Evolutionary conservation across 2,329 filamentous ascomycete genomes (phyloP).

Genomic region (Emergomyces pasteurianus): DNA sequence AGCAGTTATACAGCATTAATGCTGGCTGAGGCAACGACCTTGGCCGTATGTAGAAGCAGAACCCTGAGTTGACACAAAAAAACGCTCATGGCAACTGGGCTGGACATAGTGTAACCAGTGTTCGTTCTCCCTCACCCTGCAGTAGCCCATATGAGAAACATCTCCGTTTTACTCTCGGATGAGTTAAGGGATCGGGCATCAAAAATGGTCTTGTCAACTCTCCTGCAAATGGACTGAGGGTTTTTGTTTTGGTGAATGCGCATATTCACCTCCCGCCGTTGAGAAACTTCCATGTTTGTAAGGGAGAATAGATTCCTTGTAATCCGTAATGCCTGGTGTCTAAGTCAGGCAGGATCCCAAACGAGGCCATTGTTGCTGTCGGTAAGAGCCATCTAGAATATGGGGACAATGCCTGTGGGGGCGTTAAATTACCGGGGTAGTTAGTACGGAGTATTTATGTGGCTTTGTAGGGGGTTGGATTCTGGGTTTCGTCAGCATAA

Average conservation of each 20-base stretch:
- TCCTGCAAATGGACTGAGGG: neutral
- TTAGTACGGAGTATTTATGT: too few relatives aligned
- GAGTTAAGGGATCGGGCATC: neutral
- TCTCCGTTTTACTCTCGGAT: neutral
- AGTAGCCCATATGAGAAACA: conserved; percentile 1
- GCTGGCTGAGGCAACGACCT: neutral
- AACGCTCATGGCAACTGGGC: neutral
- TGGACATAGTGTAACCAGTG: neutral
- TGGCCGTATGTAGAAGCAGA: neutral
- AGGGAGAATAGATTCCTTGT: neutral
- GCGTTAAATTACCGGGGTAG: too few relatives aligned
- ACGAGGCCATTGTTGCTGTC: neutral
- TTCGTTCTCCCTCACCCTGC: neutral
- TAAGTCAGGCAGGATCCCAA: neutral
- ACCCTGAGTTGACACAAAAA: neutral
- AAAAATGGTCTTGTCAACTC: neutral
- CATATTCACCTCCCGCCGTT: neutral
- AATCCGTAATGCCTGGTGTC: neutral
- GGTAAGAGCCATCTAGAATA: neutral
- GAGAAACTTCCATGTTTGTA: neutral
- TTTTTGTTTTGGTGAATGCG: neutral
- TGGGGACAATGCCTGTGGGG: neutral
- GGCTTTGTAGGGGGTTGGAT: too few relatives aligned
- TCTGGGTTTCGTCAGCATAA: neutral
- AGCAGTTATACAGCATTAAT: neutral